Conservation (phyloP, 495 filamentous ascomycete genomes). For the Penicillium taxi region DNA sequence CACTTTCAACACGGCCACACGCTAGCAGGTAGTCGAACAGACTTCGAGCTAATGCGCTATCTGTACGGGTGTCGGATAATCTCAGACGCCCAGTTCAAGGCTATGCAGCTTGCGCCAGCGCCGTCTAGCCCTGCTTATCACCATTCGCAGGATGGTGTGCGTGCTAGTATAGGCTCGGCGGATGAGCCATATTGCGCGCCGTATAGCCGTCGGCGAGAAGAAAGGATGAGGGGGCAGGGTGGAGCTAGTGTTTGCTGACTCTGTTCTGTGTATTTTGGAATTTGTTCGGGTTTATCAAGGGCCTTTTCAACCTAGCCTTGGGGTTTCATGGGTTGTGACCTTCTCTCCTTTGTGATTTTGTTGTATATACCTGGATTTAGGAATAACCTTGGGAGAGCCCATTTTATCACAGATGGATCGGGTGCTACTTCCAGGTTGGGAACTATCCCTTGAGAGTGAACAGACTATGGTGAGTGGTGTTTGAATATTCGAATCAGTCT, state of each 20-base stretch:
- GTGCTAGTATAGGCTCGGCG: conserved; percentile 36
- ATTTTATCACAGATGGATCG: background rate
- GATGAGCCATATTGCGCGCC: conserved; percentile 41
- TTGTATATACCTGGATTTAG: no score
- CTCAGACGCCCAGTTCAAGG: conserved; percentile 40
- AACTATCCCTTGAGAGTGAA: no score
- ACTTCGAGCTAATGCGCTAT: conserved; percentile 42
- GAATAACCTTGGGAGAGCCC: no score
- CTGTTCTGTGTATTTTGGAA: background rate
- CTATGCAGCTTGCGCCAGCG: conserved; percentile 35
- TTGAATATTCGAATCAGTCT: no score
- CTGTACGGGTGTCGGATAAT: conserved; percentile 36
- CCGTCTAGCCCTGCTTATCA: conserved; percentile 40
- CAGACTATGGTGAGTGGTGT: no score
- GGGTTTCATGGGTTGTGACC: background rate
- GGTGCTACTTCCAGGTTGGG: no score
- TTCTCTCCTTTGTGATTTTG: background rate
- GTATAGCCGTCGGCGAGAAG: conserved; percentile 39
- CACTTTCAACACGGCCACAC: conserved; percentile 37
- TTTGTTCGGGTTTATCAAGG: background rate
- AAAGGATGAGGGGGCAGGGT: conserved; percentile 34
- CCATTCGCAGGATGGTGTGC: conserved; percentile 33
- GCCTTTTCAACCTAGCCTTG: conserved; percentile 3
- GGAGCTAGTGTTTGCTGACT: conserved; percentile 30
- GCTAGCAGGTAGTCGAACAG: conserved; percentile 32